Evolutionary conservation across 139 green algal species (phyloP), one percentile per base, ranked within the genome.

Genomic region (Protoeuglena noctilucae): DNA sequence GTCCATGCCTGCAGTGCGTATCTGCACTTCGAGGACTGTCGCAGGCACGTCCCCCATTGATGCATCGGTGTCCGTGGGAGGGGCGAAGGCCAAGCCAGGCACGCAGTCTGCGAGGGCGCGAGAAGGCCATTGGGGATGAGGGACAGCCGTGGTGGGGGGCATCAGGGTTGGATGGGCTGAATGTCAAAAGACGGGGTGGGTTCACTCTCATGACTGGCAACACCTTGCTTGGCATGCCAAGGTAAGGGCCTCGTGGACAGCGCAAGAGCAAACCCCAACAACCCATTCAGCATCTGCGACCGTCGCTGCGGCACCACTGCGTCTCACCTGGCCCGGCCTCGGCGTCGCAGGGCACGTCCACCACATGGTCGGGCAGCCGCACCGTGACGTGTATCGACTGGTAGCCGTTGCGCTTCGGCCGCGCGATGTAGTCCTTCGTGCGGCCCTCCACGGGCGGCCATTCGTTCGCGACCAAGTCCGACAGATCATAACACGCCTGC

Each of bases 381-480:
- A 95, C 22, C 0, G 83, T 89, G 27, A 70, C 58, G 70, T 96
- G 88, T 22, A 96, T 63, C 45, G 63, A 82, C 49, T 85, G 79
- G 71, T 96, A 96, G 39, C 82, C 82, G 60, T 95, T 95, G 16
- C 48, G 4, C 56, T 96, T 96, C 4, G 88, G 86, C 2, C 39
- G 19, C 3, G 53, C 29, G 26, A 94, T 87, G 74, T 94, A 96
- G 63, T 96, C 88, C 65, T 96, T 94, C 49, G 14, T 60, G 28
- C 85, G 70, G 12, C 56, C 71, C 2, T 67, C 29, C n/a, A 87
- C 43, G 14, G 66, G 43, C 5, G 49, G 22, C 81, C 84, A 97
- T 54, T 93, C 61, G 14, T 40, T 19, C 19, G 60, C 31, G 1
- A 74, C 80, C 1, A 88, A 61, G 5, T 78, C 62, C 34, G 70